Percentiles rank a stretch among this genome's conserved stretches.
phyloP scores from a whole-genome alignment of 176 grass and related monocot species.

The Carex littledalei region DNA sequence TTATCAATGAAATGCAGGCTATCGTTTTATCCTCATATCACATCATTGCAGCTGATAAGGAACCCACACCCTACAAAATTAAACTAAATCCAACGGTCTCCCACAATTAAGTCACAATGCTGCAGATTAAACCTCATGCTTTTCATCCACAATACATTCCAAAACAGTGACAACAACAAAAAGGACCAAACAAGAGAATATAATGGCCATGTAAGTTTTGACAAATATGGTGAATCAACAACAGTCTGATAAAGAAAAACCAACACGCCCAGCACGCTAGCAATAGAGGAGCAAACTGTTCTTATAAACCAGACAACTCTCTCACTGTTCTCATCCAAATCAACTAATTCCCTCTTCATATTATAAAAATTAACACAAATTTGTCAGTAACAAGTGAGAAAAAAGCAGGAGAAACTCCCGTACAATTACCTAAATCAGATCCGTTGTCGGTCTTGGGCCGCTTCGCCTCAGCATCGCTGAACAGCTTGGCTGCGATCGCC shows the following conservation, averaged over 20 bases:
- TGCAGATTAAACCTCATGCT: not conserved
- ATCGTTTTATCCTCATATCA: not conserved
- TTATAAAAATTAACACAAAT: not conserved
- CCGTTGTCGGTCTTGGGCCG: constrained; percentile 68
- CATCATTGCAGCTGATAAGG: not conserved
- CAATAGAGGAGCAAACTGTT: not conserved
- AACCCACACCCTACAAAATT: not conserved
- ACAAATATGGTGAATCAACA: not conserved
- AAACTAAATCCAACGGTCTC: not conserved
- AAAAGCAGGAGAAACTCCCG: constrained; percentile 31
- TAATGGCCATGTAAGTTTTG: not conserved
- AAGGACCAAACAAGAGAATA: not conserved
- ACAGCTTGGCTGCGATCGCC: constrained; percentile 87
- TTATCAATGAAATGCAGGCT: not conserved
- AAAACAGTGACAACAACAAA: not conserved
- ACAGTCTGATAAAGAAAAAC: not conserved
- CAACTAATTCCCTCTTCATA: constrained; percentile 12
- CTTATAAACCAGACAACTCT: not conserved
- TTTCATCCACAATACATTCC: not conserved
- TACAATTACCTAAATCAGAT: constrained; percentile 33
- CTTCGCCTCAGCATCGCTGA: constrained; percentile 85
- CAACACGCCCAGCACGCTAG: too few species aligned
- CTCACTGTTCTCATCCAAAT: not conserved
- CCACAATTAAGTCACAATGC: not conserved
- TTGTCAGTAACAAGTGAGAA: constrained; percentile 19